Evolutionary conservation across 2,329 filamentous ascomycete genomes (phyloP).

Genomic region (Pyrenophora teres): DNA sequence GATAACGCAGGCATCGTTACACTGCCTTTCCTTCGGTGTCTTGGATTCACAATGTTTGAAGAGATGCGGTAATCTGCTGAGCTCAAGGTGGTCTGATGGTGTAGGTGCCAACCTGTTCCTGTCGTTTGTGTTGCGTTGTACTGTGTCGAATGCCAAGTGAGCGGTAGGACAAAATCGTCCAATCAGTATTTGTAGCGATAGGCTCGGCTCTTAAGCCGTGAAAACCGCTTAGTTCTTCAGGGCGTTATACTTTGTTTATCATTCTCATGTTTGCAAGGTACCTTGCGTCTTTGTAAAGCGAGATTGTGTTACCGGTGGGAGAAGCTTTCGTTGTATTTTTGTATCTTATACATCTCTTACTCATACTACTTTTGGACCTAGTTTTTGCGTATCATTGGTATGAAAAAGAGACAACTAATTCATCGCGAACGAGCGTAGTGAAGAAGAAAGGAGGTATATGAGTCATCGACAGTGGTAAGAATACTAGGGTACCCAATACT

Average conservation of each 20-base stretch:
- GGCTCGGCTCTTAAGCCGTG: neutral
- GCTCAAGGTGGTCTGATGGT: too few relatives aligned
- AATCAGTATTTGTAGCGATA: neutral
- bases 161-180: neutral
- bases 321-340: too few relatives aligned
- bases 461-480: neutral
- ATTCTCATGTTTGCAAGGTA: too few relatives aligned
- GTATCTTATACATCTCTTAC: too few relatives aligned
- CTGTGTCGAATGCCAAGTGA: neutral
- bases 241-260: too few relatives aligned
- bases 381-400: neutral
- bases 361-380: too few relatives aligned
- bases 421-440: neutral
- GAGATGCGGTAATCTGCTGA: too few relatives aligned
- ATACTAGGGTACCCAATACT: neutral
- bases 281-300: too few relatives aligned
- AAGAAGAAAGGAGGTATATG: neutral
- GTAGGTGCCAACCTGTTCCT: too few relatives aligned
- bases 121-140: neutral
- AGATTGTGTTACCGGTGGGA: too few relatives aligned
- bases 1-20: neutral
- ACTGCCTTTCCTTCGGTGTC: too few relatives aligned
- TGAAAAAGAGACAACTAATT: neutral
- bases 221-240: neutral
- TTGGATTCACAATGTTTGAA: too few relatives aligned